Conservation (phyloP, 768 basidiomycete species). For the Tylopilus cervinicoccineus region DNA sequence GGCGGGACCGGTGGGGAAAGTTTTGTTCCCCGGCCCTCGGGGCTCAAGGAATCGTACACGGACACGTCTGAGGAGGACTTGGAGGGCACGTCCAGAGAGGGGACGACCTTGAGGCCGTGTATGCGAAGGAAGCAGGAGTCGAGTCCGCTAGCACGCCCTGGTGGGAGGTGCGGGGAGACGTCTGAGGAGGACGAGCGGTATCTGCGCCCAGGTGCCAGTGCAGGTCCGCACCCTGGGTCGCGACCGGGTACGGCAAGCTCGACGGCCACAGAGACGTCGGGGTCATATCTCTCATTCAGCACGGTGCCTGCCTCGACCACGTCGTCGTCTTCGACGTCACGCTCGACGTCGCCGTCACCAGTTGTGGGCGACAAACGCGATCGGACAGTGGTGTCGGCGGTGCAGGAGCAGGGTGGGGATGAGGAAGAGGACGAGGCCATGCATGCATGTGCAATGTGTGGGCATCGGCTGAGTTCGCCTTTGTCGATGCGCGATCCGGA, state of each 20-base stretch:
- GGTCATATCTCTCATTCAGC: conserved; percentile 22
- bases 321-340: conserved; percentile 11
- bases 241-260: conserved; percentile 22
- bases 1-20: conserved; percentile 2
- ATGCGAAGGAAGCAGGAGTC: conserved; percentile 2
- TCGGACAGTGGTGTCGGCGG: background rate
- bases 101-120: background rate
- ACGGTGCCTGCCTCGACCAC: conserved; percentile 14
- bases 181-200: conserved; percentile 10
- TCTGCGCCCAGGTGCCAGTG: background rate
- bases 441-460: conserved; percentile 17
- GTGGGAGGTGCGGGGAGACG: background rate
- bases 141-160: conserved; percentile 5
- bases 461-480: conserved; percentile 11
- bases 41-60: conserved; percentile 17
- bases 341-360: conserved; percentile 15
- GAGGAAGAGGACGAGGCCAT: background rate
- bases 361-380: background rate
- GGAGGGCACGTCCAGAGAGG: background rate
- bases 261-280: conserved; percentile 19
- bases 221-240: background rate
- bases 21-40: conserved; percentile 16
- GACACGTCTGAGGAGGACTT: conserved; percentile 20
- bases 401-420: background rate
- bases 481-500: background rate